Percentiles rank a stretch among this genome's conserved stretches.
Conservation (phyloP, 2,329 filamentous ascomycete species). For the Neoscytalidium dimidiatum region DNA sequence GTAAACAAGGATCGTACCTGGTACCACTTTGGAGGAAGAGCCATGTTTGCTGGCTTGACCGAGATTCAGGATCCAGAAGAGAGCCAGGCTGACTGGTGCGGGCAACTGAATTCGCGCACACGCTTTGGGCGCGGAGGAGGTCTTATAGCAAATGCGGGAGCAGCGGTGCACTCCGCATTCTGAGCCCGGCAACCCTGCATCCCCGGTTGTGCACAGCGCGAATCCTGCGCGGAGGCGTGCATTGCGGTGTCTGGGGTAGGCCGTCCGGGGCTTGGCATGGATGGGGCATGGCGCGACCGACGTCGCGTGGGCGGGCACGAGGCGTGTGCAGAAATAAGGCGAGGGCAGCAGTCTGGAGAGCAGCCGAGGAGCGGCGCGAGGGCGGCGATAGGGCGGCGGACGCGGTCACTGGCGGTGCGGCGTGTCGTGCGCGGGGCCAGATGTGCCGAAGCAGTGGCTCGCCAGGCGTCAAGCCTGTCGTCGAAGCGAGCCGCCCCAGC, state of each 20-base stretch:
- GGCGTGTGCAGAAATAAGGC: not conserved
- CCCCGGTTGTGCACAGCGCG: slow-evolving; percentile 12
- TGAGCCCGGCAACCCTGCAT: not conserved
- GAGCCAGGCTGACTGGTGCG: not conserved
- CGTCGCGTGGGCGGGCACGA: not conserved
- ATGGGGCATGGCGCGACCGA: slow-evolving; percentile 7
- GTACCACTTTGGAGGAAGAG: slow-evolving; percentile 59
- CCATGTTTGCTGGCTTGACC: slow-evolving; percentile 40
- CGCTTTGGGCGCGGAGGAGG: not conserved
- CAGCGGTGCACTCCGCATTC: slow-evolving; percentile 10
- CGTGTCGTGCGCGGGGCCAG: slow-evolving; percentile 6
- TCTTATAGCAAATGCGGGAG: slow-evolving; percentile 2
- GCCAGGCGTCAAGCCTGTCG: not conserved
- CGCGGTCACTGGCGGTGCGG: not conserved
- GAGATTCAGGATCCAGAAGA: not conserved
- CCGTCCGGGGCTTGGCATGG: slow-evolving; percentile 4
- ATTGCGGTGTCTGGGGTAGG: slow-evolving; percentile 6
- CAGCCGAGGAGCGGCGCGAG: not conserved
- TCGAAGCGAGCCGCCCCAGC: slow-evolving; percentile 6
- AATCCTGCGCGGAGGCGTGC: slow-evolving; percentile 17
- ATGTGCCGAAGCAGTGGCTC: slow-evolving; percentile 8
- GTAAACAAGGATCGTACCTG: slow-evolving; percentile 40
- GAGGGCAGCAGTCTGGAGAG: not conserved
- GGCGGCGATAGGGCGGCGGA: not conserved
- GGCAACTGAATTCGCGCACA: not conserved